Base-by-base conservation (phyloP, 768 basidiomycete species). In the Xerocomus spinulosus region DNA sequence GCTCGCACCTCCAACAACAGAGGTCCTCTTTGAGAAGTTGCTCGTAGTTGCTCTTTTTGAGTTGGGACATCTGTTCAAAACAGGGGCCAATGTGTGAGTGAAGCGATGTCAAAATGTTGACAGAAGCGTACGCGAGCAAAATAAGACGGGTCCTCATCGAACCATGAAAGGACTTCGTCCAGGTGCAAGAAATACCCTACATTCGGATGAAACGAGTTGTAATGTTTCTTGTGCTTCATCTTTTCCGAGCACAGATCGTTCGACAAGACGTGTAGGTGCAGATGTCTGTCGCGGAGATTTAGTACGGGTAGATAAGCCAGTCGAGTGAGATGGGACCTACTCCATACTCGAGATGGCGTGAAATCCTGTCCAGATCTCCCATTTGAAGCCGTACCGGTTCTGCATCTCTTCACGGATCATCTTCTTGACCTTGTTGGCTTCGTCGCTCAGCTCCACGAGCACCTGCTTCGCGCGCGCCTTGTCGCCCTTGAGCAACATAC, bases 161-260 rank as follows among this genome's bases (percentile, higher is more conserved):
- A 84, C 91, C 91, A 92, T 2, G 77, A 74, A 36, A 88, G 69
- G n/a, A 95, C 85, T 9, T 90, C 81, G 42, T 81, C 74, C 15
- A 93, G 68, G 51, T 82, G 78, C 3, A 94, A 59, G 68, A 95
- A 94, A 69, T 91, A 95, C 1, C 88, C 91, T 17, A 79, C 72
- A 40, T 80, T 79, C 0, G 92, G 92, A 58, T 87, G 84, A 68
- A 94, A 96, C 5, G 89, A 87, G 59, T 94, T 93, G 68, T 91
- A 88, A 55, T 96, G 93, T 60, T 85, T 88, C 73, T 95, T 96
- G 46, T 73, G 78, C 69, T 93, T 95, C 72, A 94, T 67, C 43
- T 68, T 70, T 9, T 79, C 75, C 0, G 85, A 84, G 45, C 74
- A 74, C 29, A 92, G 62, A 61, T 96, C 93, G 5, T 79, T 75